A percentile compares a stretch with the other conserved stretches of the same genome.
Evolutionary conservation across 2,329 filamentous ascomycete species (phyloP).

Genomic region (Ascochyta koolunga): DNA sequence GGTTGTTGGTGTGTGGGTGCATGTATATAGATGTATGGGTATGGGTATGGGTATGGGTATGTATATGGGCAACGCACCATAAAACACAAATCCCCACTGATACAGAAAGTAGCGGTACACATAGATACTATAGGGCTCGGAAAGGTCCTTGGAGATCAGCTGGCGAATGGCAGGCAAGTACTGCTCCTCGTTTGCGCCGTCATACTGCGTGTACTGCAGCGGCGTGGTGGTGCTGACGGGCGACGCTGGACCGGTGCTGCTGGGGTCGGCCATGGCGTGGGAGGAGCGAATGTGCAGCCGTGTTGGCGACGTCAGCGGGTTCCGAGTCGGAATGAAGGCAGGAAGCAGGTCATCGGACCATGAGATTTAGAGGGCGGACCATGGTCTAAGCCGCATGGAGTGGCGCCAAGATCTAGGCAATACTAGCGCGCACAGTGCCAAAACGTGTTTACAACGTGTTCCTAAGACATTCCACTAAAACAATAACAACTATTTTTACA

Average conservation of each 20-base stretch:
- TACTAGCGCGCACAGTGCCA: no score
- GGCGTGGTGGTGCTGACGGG: slow-evolving; percentile 37
- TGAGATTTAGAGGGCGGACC: no score
- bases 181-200: slow-evolving; percentile 62
- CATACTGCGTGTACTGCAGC: slow-evolving; percentile 64
- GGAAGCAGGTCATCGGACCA: no score
- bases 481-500: no score
- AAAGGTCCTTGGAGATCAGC: slow-evolving; percentile 93
- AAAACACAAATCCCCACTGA: slow-evolving; percentile 96
- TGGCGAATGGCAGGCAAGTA: slow-evolving; percentile 87
- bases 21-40: background rate
- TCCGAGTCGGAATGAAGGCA: slow-evolving; percentile 14
- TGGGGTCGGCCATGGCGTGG: slow-evolving; percentile 5
- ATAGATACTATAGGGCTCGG: slow-evolving; percentile 98
- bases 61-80: slow-evolving; percentile 63
- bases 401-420: no score
- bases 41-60: background rate
- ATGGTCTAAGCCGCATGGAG: no score
- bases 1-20: background rate
- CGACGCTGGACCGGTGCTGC: background rate
- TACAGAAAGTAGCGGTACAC: slow-evolving; percentile 98
- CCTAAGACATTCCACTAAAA: no score
- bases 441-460: no score
- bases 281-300: background rate
- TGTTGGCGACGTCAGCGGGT: background rate